Base-by-base conservation (phyloP, 495 filamentous ascomycete species). In the Aspergillus funiculosus region DNA sequence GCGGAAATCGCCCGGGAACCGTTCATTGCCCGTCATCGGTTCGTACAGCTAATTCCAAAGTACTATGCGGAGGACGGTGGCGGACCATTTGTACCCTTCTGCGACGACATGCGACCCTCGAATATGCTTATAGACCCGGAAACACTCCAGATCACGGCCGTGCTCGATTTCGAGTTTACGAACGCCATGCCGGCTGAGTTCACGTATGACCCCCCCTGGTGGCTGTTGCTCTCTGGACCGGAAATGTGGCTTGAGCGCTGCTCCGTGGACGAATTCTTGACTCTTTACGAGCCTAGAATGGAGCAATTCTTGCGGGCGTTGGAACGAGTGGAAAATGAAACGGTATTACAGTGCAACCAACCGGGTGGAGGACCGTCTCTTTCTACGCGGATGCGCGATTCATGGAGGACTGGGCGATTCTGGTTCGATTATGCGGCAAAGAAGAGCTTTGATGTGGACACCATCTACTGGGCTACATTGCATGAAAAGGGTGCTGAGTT, bases 151-250 rank as follows among this genome's bases (percentile, higher is more conserved):
- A 68, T 73, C 43, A 68, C 64, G 28, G 65, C 62, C 24, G 50
- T 68, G 29, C 35, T 71, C 39, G 67, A 71, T 54, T 61, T 59
- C n/a, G 65, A 71, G 50, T 73, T 70, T 44, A 66, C 65, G 38
- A 66, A 71, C 55, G 51, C 43, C 44, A 61, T 66, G 60, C 69
- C 69, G 20, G 59, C 61, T 32, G 55, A 71, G 58, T 73, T 67
- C 44, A 46, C 53, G 30, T 66, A 66, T 44, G 63, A 69, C 45
- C 62, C 60, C 39, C 68, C 68, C 38, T 71, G 61, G 63, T 71
- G 65, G 66, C 58, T 74, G 43, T 51, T 72, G 34, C 57, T 71
- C 15, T 47, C 51, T 21, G 51, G 56, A 27, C 64, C 64, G 15
- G 60, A 64, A 40, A 59, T 53, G 50, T 71, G 61, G 62, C 53